These are phyloP conservation scores for Blumeriella jaapii DNA, from an alignment of 2,329 filamentous ascomycete species.

Conservation along the genomic window DNA sequence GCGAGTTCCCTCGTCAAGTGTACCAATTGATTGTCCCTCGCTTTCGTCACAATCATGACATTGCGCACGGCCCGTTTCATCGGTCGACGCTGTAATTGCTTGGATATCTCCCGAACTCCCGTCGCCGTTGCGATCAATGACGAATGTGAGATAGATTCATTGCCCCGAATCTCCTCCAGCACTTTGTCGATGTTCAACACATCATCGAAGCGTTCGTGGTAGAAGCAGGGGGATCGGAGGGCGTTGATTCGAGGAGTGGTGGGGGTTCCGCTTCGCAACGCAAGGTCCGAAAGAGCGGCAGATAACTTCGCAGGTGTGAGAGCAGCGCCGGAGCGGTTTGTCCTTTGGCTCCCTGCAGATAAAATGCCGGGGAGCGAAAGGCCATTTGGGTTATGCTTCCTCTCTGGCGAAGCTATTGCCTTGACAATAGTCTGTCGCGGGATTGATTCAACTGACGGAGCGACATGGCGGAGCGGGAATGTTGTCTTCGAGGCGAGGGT, in stretches of 20 bases:
- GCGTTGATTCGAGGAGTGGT: slow-evolving; percentile 44
- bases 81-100: slow-evolving; percentile 83
- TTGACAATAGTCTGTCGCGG: slow-evolving; percentile 77
- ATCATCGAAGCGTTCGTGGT: slow-evolving; percentile 93
- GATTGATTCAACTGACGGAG: slow-evolving; percentile 32
- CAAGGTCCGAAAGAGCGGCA: slow-evolving; percentile 41
- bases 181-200: slow-evolving; percentile 92
- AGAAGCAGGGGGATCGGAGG: slow-evolving; percentile 90
- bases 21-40: slow-evolving; percentile 87
- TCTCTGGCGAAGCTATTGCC: slow-evolving; percentile 57
- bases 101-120: slow-evolving; percentile 87
- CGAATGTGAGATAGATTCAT: slow-evolving; percentile 87
- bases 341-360: slow-evolving; percentile 30
- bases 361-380: slow-evolving; percentile 40
- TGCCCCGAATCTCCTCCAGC: slow-evolving; percentile 81
- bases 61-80: slow-evolving; percentile 86
- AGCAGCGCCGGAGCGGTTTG: slow-evolving; percentile 22
- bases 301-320: slow-evolving; percentile 50
- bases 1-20: slow-evolving; percentile 78
- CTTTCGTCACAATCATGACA: slow-evolving; percentile 98
- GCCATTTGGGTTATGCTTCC: slow-evolving; percentile 45
- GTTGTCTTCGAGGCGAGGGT: slow-evolving; percentile 12
- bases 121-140: slow-evolving; percentile 91
- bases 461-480: slow-evolving; percentile 24
- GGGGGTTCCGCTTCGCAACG: slow-evolving; percentile 26